Percentiles rank a stretch among this genome's conserved stretches.
These are phyloP conservation scores for Phytopythium oedochilum DNA, from an alignment of 352 stramenopile species.

Conservation along the genomic window DNA sequence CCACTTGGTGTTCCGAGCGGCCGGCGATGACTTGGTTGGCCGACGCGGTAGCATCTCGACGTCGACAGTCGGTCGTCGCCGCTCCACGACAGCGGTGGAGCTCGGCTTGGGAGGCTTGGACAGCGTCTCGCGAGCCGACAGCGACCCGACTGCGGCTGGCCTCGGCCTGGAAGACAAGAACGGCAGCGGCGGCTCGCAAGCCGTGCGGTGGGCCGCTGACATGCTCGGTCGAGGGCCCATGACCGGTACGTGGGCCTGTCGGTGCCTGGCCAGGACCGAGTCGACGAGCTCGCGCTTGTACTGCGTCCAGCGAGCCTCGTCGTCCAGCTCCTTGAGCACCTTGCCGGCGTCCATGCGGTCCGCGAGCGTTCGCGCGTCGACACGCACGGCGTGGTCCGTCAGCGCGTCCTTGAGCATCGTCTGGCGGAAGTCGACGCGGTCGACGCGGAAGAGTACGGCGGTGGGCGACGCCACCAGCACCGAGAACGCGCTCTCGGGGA, in stretches of 20 bases:
- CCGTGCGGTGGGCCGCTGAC: conserved; percentile 10
- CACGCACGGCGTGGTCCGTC: conserved; percentile 39
- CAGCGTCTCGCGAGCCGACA: background rate
- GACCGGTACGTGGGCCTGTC: conserved; percentile 26
- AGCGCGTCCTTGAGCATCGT: conserved; percentile 47
- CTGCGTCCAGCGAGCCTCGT: conserved; percentile 37
- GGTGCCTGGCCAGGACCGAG: conserved; percentile 28
- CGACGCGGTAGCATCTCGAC: background rate
- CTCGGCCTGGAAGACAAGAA: background rate
- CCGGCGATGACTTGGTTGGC: background rate
- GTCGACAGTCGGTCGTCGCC: background rate
- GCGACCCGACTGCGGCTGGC: background rate
- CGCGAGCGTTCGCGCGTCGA: conserved; percentile 32
- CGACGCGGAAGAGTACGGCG: conserved; percentile 55
- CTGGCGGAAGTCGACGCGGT: conserved; percentile 67
- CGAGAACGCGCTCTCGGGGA: conserved; percentile 39
- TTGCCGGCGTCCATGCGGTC: conserved; percentile 32
- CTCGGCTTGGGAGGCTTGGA: too few relatives aligned
- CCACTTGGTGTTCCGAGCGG: conserved; percentile 11
- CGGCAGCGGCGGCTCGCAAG: conserved; percentile 13
- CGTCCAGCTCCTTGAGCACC: conserved; percentile 40
- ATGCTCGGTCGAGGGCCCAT: conserved; percentile 35
- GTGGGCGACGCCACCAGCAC: conserved; percentile 57
- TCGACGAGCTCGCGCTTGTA: conserved; percentile 47
- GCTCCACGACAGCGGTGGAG: background rate